Evolutionary conservation across 1,284 basidiomycete species (phyloP).

Genomic region (Uromyces viciae-fabae): DNA sequence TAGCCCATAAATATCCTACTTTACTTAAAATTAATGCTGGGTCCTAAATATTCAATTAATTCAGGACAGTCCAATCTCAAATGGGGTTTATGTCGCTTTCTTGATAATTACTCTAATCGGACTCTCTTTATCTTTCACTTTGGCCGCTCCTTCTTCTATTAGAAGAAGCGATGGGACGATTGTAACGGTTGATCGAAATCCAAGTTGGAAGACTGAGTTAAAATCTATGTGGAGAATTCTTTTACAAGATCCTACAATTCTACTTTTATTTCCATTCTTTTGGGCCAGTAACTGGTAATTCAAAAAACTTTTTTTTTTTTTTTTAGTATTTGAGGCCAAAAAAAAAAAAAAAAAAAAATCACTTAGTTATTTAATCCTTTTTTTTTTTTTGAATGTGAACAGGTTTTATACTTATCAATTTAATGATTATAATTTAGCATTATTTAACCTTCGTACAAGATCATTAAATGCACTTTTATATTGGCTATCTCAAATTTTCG

Average conservation of each 20-base stretch:
- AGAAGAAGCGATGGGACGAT: slow-evolving; percentile 49
- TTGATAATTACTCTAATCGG: slow-evolving; percentile 47
- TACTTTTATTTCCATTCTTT: slow-evolving; percentile 51
- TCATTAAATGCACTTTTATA: slow-evolving; percentile 56
- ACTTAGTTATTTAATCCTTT: not conserved
- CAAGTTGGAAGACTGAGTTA: slow-evolving; percentile 50
- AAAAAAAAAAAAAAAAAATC: not conserved
- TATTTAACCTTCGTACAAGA: slow-evolving; percentile 53
- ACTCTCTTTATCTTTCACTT: slow-evolving; percentile 26
- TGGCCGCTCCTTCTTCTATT: slow-evolving; percentile 45
- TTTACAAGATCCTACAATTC: slow-evolving; percentile 47
- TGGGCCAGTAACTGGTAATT: slow-evolving; percentile 49
- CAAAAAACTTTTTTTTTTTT: not conserved
- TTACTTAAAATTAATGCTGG: not conserved
- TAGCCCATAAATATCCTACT: not conserved
- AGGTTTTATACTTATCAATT: slow-evolving; percentile 46
- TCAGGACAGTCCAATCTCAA: slow-evolving; percentile 38
- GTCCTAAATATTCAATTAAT: not conserved
- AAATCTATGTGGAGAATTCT: slow-evolving; percentile 47
- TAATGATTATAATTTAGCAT: slow-evolving; percentile 50
- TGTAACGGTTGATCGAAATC: slow-evolving; percentile 49
- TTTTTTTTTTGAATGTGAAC: not conserved
- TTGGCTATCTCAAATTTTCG: slow-evolving; percentile 55
- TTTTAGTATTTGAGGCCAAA: not conserved
- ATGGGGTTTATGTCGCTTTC: slow-evolving; percentile 49